Conservation (phyloP, 306 rosid genomes). For the Quercus gilva region DNA sequence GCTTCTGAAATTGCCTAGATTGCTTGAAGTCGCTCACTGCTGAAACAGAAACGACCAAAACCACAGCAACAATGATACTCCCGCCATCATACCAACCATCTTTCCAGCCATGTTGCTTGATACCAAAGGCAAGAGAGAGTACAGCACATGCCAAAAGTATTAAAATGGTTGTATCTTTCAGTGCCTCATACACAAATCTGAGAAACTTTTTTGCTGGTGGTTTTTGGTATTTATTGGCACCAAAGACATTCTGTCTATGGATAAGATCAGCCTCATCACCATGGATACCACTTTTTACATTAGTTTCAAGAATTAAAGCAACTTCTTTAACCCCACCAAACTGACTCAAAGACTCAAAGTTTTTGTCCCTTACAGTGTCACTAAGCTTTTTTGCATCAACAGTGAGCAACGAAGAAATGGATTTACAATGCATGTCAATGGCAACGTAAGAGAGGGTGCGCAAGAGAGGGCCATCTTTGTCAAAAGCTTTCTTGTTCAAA, state of each 20-base stretch:
- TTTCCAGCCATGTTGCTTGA: conserved; percentile 24
- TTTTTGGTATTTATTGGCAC: conserved; percentile 9
- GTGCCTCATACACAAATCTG: conserved; percentile 17
- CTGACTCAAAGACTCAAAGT: background rate
- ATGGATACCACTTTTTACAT: background rate
- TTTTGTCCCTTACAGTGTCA: conserved; percentile 16
- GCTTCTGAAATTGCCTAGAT: conserved; percentile 24
- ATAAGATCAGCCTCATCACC: conserved; percentile 6
- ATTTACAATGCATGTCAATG: background rate
- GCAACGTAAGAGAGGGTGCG: conserved; percentile 12
- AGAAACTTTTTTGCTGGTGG: background rate
- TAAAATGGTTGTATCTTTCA: conserved; percentile 6
- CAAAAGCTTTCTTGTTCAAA: background rate
- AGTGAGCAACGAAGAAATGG: background rate
- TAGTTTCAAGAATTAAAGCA: background rate
- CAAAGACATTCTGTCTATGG: background rate
- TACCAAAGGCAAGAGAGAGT: conserved; percentile 19
- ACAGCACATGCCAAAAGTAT: conserved; percentile 17
- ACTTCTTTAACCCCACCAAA: conserved; percentile 12
- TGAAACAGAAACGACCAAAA: conserved; percentile 15
- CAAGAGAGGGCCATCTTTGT: conserved; percentile 1
- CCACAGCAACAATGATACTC: conserved; percentile 12
- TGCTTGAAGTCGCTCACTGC: conserved; percentile 23
- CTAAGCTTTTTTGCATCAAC: conserved; percentile 3
- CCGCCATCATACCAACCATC: conserved; percentile 35